Percentiles rank a stretch among this genome's conserved stretches.
Conservation (phyloP, 1,284 basidiomycete species). For the Moesziomyces sp. region DNA sequence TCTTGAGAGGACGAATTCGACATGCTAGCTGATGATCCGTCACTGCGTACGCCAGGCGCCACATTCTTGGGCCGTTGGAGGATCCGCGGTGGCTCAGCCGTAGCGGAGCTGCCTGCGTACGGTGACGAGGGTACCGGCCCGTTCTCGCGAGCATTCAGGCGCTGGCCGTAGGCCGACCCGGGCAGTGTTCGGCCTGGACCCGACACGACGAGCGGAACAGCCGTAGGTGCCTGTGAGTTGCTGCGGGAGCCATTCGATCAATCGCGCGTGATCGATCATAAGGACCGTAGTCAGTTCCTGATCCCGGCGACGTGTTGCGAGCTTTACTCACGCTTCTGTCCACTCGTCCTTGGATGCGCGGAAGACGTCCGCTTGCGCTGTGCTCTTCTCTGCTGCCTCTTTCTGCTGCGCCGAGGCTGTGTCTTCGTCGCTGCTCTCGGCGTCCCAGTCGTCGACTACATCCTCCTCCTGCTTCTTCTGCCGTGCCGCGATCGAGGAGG, state of each 20-base stretch:
- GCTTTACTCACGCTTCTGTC: conserved; percentile 34
- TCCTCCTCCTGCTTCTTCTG: conserved; percentile 20
- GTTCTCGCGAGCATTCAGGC: conserved; percentile 7
- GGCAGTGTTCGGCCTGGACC: conserved; percentile 29
- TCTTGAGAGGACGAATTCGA: conserved; percentile 26
- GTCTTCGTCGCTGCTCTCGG: conserved; percentile 36
- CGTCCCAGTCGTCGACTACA: conserved; percentile 47
- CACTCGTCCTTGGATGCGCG: conserved; percentile 34
- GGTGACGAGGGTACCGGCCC: not conserved
- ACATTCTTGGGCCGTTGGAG: conserved; percentile 41
- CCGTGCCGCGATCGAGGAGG: conserved; percentile 4
- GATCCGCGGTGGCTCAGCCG: conserved; percentile 37
- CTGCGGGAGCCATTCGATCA: not conserved
- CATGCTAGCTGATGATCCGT: conserved; percentile 12
- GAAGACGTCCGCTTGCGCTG: conserved; percentile 24
- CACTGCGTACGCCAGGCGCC: conserved; percentile 34
- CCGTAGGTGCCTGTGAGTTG: conserved; percentile 32
- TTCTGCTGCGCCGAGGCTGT: not conserved
- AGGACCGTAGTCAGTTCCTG: not conserved
- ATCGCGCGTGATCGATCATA: not conserved
- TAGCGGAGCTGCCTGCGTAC: conserved; percentile 6
- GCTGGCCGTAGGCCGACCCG: conserved; percentile 28
- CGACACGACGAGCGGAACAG: conserved; percentile 16
- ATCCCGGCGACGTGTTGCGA: not conserved
- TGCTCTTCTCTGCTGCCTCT: not conserved